Percentiles rank a stretch among this genome's conserved stretches.
phyloP scores from a whole-genome alignment of 345 rosid genomes.

The Populus euphratica region DNA sequence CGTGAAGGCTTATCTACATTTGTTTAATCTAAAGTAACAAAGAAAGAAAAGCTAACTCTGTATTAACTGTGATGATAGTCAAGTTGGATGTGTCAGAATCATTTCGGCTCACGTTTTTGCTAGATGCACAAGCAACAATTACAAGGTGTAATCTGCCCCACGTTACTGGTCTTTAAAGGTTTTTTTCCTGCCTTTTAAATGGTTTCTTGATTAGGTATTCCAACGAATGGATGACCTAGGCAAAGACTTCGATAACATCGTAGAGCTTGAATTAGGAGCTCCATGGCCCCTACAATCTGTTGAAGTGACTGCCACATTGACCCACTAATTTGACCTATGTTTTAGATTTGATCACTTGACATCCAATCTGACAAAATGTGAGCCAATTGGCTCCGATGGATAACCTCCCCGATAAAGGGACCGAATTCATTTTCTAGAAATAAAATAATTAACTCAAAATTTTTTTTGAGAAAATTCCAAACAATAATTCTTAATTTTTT shows the following conservation, averaged over 20 bases:
- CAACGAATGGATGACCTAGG: slow-evolving; percentile 82
- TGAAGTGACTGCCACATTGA: slow-evolving; percentile 74
- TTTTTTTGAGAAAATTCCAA: no score
- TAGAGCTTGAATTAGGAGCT: slow-evolving; percentile 72
- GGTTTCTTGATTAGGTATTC: slow-evolving; percentile 52
- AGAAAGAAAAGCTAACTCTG: not conserved
- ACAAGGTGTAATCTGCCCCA: not conserved
- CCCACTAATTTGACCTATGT: slow-evolving; percentile 67
- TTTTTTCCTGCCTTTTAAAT: not conserved
- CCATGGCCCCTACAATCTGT: slow-evolving; percentile 87
- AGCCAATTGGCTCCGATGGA: no score
- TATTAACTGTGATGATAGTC: not conserved
- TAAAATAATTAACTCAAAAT: no score
- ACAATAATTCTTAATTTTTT: no score
- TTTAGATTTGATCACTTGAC: no score
- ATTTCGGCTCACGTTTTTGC: not conserved
- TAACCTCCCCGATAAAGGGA: no score
- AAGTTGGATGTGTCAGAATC: not conserved
- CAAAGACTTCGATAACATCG: slow-evolving; percentile 89
- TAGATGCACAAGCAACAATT: not conserved
- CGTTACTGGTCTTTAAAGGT: not conserved
- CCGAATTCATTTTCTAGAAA: no score
- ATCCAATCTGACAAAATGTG: no score
- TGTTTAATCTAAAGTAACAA: not conserved
- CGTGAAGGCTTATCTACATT: not conserved